These are phyloP conservation scores for Parietichytrium sp. DNA, from an alignment of 108 stramenopile genomes.

Conservation along the genomic window DNA sequence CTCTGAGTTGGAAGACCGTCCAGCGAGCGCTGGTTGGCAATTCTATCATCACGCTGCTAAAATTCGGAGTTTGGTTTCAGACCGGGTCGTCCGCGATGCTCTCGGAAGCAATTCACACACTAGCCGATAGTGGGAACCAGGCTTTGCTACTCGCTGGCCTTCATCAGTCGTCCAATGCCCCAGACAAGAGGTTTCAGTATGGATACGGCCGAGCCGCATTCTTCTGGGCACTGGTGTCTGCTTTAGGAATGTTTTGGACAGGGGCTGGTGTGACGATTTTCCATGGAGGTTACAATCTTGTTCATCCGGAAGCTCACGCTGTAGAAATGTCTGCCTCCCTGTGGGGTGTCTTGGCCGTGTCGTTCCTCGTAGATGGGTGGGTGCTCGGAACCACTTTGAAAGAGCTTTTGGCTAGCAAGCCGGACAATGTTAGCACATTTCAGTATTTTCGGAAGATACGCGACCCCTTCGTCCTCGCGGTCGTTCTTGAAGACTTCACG, in stretches of 20 bases:
- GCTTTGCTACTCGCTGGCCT: conserved; percentile 79
- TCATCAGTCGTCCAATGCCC: conserved; percentile 66
- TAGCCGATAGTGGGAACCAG: conserved; percentile 92
- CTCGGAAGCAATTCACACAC: conserved; percentile 86
- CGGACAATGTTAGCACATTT: background rate
- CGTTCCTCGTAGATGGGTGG: conserved; percentile 53
- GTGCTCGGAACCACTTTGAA: conserved; percentile 39
- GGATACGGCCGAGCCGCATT: conserved; percentile 84
- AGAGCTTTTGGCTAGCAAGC: conserved; percentile 24
- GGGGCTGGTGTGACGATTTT: conserved; percentile 59
- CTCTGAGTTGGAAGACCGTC: conserved; percentile 41
- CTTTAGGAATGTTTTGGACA: conserved; percentile 59
- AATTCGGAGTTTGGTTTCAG: conserved; percentile 79
- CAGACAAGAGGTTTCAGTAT: conserved; percentile 84
- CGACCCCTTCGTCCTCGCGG: conserved; percentile 89
- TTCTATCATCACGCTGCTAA: conserved; percentile 77
- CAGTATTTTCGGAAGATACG: conserved; percentile 64
- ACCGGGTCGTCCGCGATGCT: conserved; percentile 87
- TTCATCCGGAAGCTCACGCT: background rate
- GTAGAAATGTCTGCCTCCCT: conserved; percentile 43
- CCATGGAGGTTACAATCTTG: background rate
- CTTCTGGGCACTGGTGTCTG: conserved; percentile 78
- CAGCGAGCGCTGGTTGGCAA: conserved; percentile 78
- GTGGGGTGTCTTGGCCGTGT: conserved; percentile 54
- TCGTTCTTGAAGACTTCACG: conserved; percentile 91